Evolutionary conservation across 1,139 yeast genomes (phyloP).

Genomic region (Nakaseomyces glabratus): DNA sequence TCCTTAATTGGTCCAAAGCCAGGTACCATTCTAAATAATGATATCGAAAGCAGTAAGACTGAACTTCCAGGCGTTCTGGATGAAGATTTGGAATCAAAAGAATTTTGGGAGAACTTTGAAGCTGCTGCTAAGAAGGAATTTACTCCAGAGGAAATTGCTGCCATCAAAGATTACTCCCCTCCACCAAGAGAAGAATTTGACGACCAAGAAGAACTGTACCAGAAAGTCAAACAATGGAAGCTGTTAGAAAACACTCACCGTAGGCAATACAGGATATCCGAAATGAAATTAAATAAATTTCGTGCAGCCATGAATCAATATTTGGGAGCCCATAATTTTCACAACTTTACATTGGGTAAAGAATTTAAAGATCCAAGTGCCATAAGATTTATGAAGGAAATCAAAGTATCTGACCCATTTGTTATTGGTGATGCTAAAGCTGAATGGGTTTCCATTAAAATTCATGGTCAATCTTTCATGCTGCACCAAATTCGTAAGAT

Average conservation of each 20-base stretch:
- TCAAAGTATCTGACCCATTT: slow-evolving; percentile 83
- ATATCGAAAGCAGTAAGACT: slow-evolving; percentile 44
- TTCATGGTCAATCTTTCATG: slow-evolving; percentile 98
- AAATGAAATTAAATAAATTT: slow-evolving; percentile 51
- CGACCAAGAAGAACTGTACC: slow-evolving; percentile 30
- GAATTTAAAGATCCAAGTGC: slow-evolving; percentile 81
- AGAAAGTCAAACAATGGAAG: slow-evolving; percentile 50
- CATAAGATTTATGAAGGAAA: slow-evolving; percentile 66
- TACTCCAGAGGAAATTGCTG: slow-evolving; percentile 40
- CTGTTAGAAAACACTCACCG: slow-evolving; percentile 59
- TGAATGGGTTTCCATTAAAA: slow-evolving; percentile 92
- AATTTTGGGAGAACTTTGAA: slow-evolving; percentile 60
- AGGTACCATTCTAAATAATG: slow-evolving; percentile 49
- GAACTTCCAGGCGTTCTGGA: slow-evolving; percentile 53
- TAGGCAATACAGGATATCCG: slow-evolving; percentile 57
- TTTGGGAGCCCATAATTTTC: slow-evolving; percentile 89
- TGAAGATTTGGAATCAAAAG: slow-evolving; percentile 56
- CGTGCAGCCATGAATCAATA: slow-evolving; percentile 64
- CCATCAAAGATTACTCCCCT: slow-evolving; percentile 31
- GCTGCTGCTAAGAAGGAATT: slow-evolving; percentile 39
- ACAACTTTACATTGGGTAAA: slow-evolving; percentile 88
- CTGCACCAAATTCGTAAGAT: slow-evolving; percentile 94
- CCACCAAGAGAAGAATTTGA: slow-evolving; percentile 33
- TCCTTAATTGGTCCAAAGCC: slow-evolving; percentile 89
- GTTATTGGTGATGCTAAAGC: slow-evolving; percentile 86